Evolutionary conservation across 306 rosid genomes (phyloP).

Genomic region (Astragalus glycyphyllos): DNA sequence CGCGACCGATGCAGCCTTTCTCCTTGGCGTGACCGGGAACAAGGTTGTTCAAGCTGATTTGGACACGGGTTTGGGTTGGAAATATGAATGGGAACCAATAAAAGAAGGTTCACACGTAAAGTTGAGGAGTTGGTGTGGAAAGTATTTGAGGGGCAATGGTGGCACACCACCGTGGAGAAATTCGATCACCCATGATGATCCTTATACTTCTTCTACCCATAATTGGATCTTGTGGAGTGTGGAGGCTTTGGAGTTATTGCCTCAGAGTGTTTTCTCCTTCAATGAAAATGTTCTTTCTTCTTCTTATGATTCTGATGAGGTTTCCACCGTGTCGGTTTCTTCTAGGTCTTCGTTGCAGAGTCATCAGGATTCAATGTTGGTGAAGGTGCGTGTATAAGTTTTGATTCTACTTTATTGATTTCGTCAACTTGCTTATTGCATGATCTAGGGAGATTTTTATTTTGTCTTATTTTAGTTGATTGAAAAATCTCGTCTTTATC

Average conservation of each 20-base stretch:
- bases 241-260: constrained; percentile 40
- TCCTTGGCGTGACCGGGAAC: constrained; percentile 68
- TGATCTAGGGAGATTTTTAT: background rate
- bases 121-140: constrained; percentile 78
- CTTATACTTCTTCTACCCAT: constrained; percentile 52
- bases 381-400: constrained; percentile 10
- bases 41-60: constrained; percentile 50
- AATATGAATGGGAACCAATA: constrained; percentile 75
- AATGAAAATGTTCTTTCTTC: constrained; percentile 36
- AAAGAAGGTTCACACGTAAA: constrained; percentile 67
- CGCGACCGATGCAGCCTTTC: constrained; percentile 60
- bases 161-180: constrained; percentile 92
- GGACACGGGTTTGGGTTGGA: constrained; percentile 47
- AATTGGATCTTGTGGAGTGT: constrained; percentile 78
- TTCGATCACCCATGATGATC: constrained; percentile 78
- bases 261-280: constrained; percentile 28
- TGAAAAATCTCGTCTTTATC: no score
- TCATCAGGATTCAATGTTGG: background rate
- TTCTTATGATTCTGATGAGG: constrained; percentile 56
- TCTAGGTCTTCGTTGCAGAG: background rate
- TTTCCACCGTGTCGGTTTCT: constrained; percentile 29
- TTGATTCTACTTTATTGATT: background rate
- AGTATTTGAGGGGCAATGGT: constrained; percentile 72
- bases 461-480: no score
- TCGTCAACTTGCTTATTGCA: background rate